Percentiles rank a stretch among this genome's conserved stretches.
These are phyloP conservation scores for maize (Zea mays) DNA, from an alignment of 176 grass and related monocot species.

Conservation along the genomic window Zm-B73-REFERENCE-NAM-5.0 NC_050101.1:166116001-166116500, in stretches of 20 bases:
- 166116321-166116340: slow-evolving; percentile 42
- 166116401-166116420: slow-evolving; percentile 78
- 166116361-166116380: slow-evolving; percentile 35
- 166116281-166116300: slow-evolving; percentile 44
- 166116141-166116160: slow-evolving; percentile 48
- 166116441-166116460: not conserved
- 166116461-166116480: not conserved
- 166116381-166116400: slow-evolving; percentile 71
- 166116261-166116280: slow-evolving; percentile 43
- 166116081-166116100: not conserved
- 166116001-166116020: not conserved
- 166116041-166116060: slow-evolving; percentile 41
- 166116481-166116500: not conserved
- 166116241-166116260: slow-evolving; percentile 27
- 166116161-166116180: slow-evolving; percentile 30
- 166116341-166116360: slow-evolving; percentile 30
- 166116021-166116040: not conserved
- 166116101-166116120: slow-evolving; percentile 17
- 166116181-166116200: not conserved
- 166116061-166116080: not conserved
- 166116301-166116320: slow-evolving; percentile 36
- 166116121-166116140: slow-evolving; percentile 31
- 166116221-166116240: not conserved
- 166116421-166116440: slow-evolving; percentile 19
- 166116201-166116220: slow-evolving; percentile 8